These are phyloP conservation scores for Mycena crocata DNA, from an alignment of 768 basidiomycete genomes.

Conservation along the genomic window DNA sequence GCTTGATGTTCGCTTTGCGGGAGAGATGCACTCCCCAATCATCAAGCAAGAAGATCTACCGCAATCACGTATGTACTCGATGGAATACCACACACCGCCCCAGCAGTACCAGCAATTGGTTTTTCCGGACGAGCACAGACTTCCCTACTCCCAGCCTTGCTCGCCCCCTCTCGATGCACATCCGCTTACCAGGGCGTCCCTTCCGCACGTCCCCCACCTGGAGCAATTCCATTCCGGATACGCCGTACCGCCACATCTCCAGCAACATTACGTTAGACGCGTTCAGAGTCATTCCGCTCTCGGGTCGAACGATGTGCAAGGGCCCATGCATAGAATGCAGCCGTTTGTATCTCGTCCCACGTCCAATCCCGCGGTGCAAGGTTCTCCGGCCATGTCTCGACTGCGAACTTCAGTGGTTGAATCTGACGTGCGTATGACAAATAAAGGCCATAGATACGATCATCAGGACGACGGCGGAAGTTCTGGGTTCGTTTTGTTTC, in stretches of 20 bases:
- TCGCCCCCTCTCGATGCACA: not conserved
- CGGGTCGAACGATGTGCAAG: slow-evolving; percentile 24
- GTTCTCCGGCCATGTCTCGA: not conserved
- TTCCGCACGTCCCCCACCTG: slow-evolving; percentile 21
- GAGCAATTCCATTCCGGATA: slow-evolving; percentile 2
- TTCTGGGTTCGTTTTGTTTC: slow-evolving; percentile 34
- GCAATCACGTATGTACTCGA: not conserved
- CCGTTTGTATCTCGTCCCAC: slow-evolving; percentile 24
- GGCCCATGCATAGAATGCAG: slow-evolving; percentile 7
- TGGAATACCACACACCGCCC: not conserved
- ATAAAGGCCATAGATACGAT: not conserved
- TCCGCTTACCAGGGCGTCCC: not conserved
- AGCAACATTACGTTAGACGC: slow-evolving; percentile 36
- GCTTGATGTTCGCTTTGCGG: slow-evolving; percentile 35
- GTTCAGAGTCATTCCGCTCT: slow-evolving; percentile 42
- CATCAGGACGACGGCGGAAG: slow-evolving; percentile 39
- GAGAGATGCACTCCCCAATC: slow-evolving; percentile 20
- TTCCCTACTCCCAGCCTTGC: slow-evolving; percentile 9
- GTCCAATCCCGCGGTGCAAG: slow-evolving; percentile 31
- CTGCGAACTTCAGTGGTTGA: slow-evolving; percentile 1
- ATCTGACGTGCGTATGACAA: slow-evolving; percentile 17
- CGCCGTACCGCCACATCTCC: slow-evolving; percentile 20
- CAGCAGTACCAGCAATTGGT: slow-evolving; percentile 5
- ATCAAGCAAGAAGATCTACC: slow-evolving; percentile 21
- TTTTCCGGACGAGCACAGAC: not conserved